Evolutionary conservation across 495 filamentous ascomycete genomes (phyloP), one percentile per base, ranked within the genome.

Genomic region (Penicillium subrubescens): DNA sequence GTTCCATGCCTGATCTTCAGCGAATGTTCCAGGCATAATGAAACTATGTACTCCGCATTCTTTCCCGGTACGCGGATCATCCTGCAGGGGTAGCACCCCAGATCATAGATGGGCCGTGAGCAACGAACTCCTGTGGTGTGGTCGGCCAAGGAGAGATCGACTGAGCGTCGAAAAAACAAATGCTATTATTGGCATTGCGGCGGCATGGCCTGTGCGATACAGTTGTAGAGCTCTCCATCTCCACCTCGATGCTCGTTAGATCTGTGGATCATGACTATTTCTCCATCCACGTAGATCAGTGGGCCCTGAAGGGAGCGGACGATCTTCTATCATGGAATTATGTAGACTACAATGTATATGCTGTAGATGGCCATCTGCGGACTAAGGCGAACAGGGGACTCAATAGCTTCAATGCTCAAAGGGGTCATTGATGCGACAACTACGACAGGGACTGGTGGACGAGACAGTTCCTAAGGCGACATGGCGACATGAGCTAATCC

Each of bases 241-340:
- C 48, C 48, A 52, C 48, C 25, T 27, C 25, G 23, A 6, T 51
- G 12, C 25, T 29, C 21, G 25, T 17, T 52, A 29, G 48, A 52
- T 29, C 29, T 15, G 53, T 56, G 8, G 53, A 56, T 21, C 53
- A 35, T 56, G 8, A 56, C 5, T 10, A 21, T 31, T 56, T n/a
- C 21, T 17, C 25, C 15, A 17, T 53, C 2, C 53, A 37, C 0
- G 57, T 50, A 29, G 57, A 60, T 60, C 57, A 60, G 57, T 60
- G 57, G 57, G 19, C 53, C 52, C 29, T 52, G 6, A 14, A 4
- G 8, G n/a, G 3, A 37, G 8, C n/a, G 12, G 51, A 37, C 25
- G 29, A 17, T 34, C 8, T n/a, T 21, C 10, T 31, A 29, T 35
- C 29, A 54, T 31, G 14, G n/a, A 34, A 15, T 35, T 54, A 14